These are phyloP conservation scores for Boletus sp. DNA, from an alignment of 768 basidiomycete genomes.

Conservation along the genomic window DNA sequence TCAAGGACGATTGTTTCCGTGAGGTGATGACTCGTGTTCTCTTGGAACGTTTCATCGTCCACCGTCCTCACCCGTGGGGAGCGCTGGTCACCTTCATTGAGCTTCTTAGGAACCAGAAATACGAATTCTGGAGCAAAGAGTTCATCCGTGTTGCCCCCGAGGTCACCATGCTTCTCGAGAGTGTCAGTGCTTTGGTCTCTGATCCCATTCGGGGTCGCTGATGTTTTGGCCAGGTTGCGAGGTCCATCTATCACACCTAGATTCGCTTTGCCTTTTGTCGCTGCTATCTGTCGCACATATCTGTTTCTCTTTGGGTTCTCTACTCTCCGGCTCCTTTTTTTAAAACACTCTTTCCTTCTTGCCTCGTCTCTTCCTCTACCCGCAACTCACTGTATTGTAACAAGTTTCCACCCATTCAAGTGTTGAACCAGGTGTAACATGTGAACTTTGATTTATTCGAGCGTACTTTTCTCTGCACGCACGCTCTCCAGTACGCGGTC, in stretches of 20 bases:
- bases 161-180: slow-evolving; percentile 81
- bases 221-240: slow-evolving; percentile 56
- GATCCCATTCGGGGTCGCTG: neutral
- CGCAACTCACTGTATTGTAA: slow-evolving; percentile 83
- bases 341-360: slow-evolving; percentile 7
- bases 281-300: slow-evolving; percentile 83
- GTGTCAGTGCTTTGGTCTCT: slow-evolving; percentile 48
- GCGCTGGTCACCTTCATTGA: slow-evolving; percentile 92
- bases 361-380: slow-evolving; percentile 32
- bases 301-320: slow-evolving; percentile 62
- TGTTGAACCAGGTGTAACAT: slow-evolving; percentile 56
- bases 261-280: slow-evolving; percentile 56
- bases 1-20: slow-evolving; percentile 71
- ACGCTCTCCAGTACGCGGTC: slow-evolving; percentile 12
- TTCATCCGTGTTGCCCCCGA: slow-evolving; percentile 85
- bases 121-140: slow-evolving; percentile 88
- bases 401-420: slow-evolving; percentile 51
- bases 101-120: slow-evolving; percentile 84
- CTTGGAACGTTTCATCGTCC: slow-evolving; percentile 90
- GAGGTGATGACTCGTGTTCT: slow-evolving; percentile 88
- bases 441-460: slow-evolving; percentile 44
- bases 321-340: slow-evolving; percentile 17
- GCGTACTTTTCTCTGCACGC: slow-evolving; percentile 16
- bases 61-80: slow-evolving; percentile 97
- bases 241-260: slow-evolving; percentile 77